phyloP scores from a whole-genome alignment of 139 green algal genomes.

The Asterochloris sp. region DNA sequence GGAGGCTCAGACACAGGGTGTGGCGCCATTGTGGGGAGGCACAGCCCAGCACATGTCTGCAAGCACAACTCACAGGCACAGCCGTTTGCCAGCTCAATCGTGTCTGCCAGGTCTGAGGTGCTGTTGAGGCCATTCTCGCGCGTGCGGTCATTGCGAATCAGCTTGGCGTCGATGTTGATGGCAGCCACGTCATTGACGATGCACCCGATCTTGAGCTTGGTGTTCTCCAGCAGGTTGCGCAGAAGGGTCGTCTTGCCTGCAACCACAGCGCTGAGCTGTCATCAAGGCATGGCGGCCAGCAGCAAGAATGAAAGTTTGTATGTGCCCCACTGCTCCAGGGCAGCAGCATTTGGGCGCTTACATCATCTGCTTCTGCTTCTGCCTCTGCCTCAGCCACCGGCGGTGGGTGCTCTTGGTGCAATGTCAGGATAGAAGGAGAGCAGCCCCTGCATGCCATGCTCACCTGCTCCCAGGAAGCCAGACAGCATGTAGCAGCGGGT shows the following conservation, averaged over 20 bases:
- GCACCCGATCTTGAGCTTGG: slow-evolving; percentile 82
- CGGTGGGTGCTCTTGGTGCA: too few species aligned
- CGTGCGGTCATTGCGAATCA: slow-evolving; percentile 42
- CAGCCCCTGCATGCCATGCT: background rate
- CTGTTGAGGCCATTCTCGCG: slow-evolving; percentile 24
- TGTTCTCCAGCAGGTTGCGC: slow-evolving; percentile 79
- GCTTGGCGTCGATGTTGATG: slow-evolving; percentile 94
- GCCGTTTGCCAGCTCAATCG: slow-evolving; percentile 90
- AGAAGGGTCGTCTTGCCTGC: slow-evolving; percentile 91
- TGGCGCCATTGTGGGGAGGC: background rate
- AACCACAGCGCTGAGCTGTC: background rate
- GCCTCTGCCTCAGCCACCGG: too few species aligned
- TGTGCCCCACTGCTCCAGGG: too few species aligned
- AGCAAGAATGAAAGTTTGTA: background rate
- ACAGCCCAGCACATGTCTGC: background rate
- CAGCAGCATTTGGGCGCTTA: background rate
- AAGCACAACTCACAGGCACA: slow-evolving; percentile 77
- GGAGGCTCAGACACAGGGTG: too few species aligned
- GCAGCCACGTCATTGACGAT: slow-evolving; percentile 93
- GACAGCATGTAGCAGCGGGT: too few species aligned
- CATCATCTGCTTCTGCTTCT: background rate
- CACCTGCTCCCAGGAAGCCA: background rate
- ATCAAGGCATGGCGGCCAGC: background rate
- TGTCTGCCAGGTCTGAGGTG: slow-evolving; percentile 81
- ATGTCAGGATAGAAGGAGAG: background rate